Evolutionary conservation across 139 green algal species (phyloP).

Genomic region (Eudorina sp.): DNA sequence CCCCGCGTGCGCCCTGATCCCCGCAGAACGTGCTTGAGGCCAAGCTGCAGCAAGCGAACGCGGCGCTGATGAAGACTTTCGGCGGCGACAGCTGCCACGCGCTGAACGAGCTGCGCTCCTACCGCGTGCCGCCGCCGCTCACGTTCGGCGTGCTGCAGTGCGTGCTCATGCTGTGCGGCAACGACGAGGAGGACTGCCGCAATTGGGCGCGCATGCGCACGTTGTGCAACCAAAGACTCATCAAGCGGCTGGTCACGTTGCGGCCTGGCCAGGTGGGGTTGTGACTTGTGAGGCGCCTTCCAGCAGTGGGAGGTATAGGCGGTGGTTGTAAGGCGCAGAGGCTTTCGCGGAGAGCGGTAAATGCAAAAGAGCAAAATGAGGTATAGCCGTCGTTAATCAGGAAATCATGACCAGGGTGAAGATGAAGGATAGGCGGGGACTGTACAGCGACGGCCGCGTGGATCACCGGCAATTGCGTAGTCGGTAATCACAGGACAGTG

Average conservation of each 20-base stretch:
- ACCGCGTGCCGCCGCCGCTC: conserved; percentile 60
- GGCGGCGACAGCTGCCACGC: conserved; percentile 46
- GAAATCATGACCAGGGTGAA: no score
- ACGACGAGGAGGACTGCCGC: conserved; percentile 48
- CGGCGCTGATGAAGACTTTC: conserved; percentile 54
- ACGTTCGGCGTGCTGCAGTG: conserved; percentile 61
- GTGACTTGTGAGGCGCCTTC: no score
- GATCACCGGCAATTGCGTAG: no score
- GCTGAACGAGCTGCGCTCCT: conserved; percentile 56
- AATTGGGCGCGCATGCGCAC: conserved; percentile 62
- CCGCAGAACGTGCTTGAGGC: conserved; percentile 30
- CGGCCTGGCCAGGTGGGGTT: conserved; percentile 25
- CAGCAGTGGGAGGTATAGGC: no score
- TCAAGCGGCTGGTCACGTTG: conserved; percentile 46
- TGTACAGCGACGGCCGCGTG: no score
- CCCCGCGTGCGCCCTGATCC: no score
- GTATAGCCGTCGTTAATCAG: no score
- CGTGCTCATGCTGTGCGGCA: conserved; percentile 51
- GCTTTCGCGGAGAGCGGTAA: no score
- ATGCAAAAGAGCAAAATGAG: no score
- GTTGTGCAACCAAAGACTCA: conserved; percentile 52
- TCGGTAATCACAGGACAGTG: no score
- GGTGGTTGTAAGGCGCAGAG: no score
- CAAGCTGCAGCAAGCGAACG: conserved; percentile 55
- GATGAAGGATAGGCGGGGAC: no score